Conservation (phyloP, 2,329 filamentous ascomycete species). For the Colletotrichum falcatum region DNA sequence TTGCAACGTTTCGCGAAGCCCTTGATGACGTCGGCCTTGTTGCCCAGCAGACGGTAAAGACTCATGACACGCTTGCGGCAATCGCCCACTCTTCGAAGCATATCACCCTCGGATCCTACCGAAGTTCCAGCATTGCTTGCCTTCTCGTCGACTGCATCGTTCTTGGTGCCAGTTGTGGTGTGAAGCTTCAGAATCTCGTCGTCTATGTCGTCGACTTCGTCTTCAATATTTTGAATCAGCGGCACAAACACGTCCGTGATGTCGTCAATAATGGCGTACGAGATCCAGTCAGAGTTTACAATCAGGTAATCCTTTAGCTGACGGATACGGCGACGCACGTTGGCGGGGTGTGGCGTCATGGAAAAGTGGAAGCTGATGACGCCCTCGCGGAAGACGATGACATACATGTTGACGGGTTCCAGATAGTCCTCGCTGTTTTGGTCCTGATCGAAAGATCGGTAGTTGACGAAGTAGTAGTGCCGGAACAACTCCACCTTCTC, state of each 20-base stretch:
- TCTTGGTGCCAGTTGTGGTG: slow-evolving; percentile 62
- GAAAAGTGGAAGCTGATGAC: slow-evolving; percentile 97
- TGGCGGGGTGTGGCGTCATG: slow-evolving; percentile 95
- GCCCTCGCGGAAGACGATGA: slow-evolving; percentile 95
- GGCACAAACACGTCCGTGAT: slow-evolving; percentile 97
- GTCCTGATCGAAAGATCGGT: slow-evolving; percentile 97
- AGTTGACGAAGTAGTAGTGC: slow-evolving; percentile 99
- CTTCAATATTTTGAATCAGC: slow-evolving; percentile 90
- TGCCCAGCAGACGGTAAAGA: slow-evolving; percentile 90
- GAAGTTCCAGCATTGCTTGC: slow-evolving; percentile 59
- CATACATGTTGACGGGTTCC: slow-evolving; percentile 97
- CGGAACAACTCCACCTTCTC: slow-evolving; percentile 98
- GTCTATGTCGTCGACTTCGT: slow-evolving; percentile 97
- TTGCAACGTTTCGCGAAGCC: slow-evolving; percentile 98
- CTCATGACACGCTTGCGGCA: slow-evolving; percentile 98
- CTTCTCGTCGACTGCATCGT: slow-evolving; percentile 57
- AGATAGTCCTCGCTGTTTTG: slow-evolving; percentile 89
- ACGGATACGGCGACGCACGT: slow-evolving; percentile 91
- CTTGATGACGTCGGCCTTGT: slow-evolving; percentile 99
- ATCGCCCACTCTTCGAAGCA: slow-evolving; percentile 92
- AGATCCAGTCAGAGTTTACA: slow-evolving; percentile 96
- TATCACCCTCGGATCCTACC: slow-evolving; percentile 73
- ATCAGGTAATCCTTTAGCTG: slow-evolving; percentile 95
- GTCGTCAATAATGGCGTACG: slow-evolving; percentile 97
- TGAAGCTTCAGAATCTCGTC: slow-evolving; percentile 89